Base-by-base conservation (phyloP, 345 rosid genomes). In the Ceriops tagal region DNA sequence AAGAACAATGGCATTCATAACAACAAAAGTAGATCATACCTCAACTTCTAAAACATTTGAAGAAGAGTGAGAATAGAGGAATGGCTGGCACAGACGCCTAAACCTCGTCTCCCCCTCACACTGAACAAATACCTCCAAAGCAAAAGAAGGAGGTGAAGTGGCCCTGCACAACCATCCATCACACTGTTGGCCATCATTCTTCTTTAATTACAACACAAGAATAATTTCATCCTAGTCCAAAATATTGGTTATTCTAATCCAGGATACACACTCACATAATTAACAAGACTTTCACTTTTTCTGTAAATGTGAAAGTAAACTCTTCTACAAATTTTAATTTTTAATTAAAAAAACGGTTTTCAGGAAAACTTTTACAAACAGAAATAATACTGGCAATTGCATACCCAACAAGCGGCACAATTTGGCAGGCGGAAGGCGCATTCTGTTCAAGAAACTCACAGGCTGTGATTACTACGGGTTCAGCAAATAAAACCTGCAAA, bases 121-220 rank as follows among this genome's bases (percentile, higher is more conserved):
- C 74, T 84, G 90, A 71, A 92, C 99, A 74, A 95, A 95, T 22
- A 90, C 97, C 81, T 95, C 99, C 87, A 95, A 79, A 71, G 99
- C 99, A 87, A 95, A 95, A 34, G 99, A 95, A 68, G 96, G 97
- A 62, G 99, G 99, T 58, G 89, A 90, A 65, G 99, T 95, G 8
- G 96, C 99, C 87, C 99, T 95, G 81, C 57, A 65, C 11, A 67
- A 81, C n/a, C 65, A 49, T 24, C 49, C 26, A 65, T 43, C 67
- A 71, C 1, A 67, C 5, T 13, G 49, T 67, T 37, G 73, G 51
- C 26, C 16, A 67, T 4, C 26, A 32, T 26, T 18, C 21, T 16
- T 32, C 24, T n/a, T 21, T 11, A 71, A 56, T 8, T 9, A 34
- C 10, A 22, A 34, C 34, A 62, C 10, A 11, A 13, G 18, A 43